Conservation (phyloP, 768 basidiomycete genomes). For the Termitomyces sp. region DNA sequence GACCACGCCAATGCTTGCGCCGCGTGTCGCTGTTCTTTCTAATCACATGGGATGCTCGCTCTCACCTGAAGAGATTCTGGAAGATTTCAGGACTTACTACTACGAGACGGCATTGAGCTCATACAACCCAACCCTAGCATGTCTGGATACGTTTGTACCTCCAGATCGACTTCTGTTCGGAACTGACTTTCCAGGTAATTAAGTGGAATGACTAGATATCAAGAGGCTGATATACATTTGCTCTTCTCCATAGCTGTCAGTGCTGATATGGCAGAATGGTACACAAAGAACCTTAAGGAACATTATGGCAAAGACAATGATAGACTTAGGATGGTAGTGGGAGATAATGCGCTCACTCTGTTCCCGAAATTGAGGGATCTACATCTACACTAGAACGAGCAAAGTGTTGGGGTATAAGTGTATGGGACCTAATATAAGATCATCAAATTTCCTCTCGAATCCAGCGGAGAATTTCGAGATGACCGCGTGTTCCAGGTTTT, state of each 20-base stretch:
- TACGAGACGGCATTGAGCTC: slow-evolving; percentile 71
- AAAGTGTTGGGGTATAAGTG: background rate
- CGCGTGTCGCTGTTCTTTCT: slow-evolving; percentile 67
- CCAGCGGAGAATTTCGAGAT: slow-evolving; percentile 64
- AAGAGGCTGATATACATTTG: background rate
- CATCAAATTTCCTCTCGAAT: slow-evolving; percentile 29
- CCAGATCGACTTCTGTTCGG: slow-evolving; percentile 62
- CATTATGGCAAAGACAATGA: slow-evolving; percentile 40
- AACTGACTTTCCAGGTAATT: slow-evolving; percentile 72
- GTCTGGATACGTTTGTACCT: slow-evolving; percentile 48
- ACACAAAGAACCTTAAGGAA: slow-evolving; percentile 47
- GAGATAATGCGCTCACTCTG: slow-evolving; percentile 48
- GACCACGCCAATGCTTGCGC: slow-evolving; percentile 57
- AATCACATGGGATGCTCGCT: slow-evolving; percentile 67
- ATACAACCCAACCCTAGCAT: slow-evolving; percentile 46
- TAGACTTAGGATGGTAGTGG: slow-evolving; percentile 42
- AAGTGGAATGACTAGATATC: background rate
- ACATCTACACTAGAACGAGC: background rate
- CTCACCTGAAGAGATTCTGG: slow-evolving; percentile 60
- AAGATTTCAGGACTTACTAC: slow-evolving; percentile 70
- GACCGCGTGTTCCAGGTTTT: slow-evolving; percentile 45
- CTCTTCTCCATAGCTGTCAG: slow-evolving; percentile 48
- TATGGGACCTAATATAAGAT: background rate
- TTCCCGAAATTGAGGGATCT: slow-evolving; percentile 35
- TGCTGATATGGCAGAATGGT: slow-evolving; percentile 57